Evolutionary conservation across 2,329 filamentous ascomycete species (phyloP), one percentile per base, ranked within the genome.

Genomic region (Teratosphaeriaceae sp.): DNA sequence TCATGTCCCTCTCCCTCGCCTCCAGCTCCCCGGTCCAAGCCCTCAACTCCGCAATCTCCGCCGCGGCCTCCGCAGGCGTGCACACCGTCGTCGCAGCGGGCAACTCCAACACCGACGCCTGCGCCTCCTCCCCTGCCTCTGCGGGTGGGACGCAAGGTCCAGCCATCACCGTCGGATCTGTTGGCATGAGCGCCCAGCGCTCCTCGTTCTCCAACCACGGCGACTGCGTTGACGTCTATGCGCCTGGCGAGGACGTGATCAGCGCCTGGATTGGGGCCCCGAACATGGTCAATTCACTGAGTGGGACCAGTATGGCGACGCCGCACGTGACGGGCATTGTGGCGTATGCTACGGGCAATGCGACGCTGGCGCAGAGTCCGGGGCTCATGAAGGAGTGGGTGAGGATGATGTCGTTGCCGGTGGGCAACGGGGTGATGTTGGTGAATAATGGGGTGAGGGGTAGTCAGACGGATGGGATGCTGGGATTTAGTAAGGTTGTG

Each of bases 311-410:
- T 21, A 70, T 71, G 76, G 71, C 72, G 8, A 66, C 67, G 42
- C 72, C 73, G 15, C 71, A 74, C 58, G 72, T 77, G 47, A 70
- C 73, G 8, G 76, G 76, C 44, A 64, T 78, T 37, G 71, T 76
- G 48, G 72, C 75, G 7, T 76, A 74, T 53, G 63, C 76, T 38
- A 73, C 70, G n/a, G 59, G 58, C 4, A 67, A 72, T 40, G 45
- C 53, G 3, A 61, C 56, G 13, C 56, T 73, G 27, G 67, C 66
- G 3, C 49, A 57, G 31, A 60, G 64, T 55, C 69, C 70, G 5
- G 58, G 56, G 23, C 59, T 64, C 9, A 68, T 73, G 59, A 73
- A 73, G 60, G 58, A 61, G 33, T 68, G 64, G 56, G 55, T 72
- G 11, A 43, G 44, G n/a, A 53, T 52, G 49, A 44, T 42, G 11